These are phyloP conservation scores for Simplicillium sp. DNA, from an alignment of 2,329 filamentous ascomycete genomes.

Conservation along the genomic window DNA sequence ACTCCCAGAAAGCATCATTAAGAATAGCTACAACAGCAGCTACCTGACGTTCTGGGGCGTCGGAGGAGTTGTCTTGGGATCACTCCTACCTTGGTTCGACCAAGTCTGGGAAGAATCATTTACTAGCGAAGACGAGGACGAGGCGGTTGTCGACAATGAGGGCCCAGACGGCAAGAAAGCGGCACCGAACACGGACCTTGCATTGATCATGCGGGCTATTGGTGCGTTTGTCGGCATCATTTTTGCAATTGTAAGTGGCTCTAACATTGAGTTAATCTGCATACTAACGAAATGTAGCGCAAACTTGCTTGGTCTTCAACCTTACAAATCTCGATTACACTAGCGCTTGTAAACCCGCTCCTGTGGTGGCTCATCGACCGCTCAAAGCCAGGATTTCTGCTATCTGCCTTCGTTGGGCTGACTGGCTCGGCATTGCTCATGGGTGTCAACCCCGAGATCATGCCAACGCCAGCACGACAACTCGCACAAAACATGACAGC, in stretches of 20 bases:
- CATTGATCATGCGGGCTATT: slow-evolving; percentile 47
- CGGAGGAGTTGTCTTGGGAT: slow-evolving; percentile 68
- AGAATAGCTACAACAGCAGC: slow-evolving; percentile 40
- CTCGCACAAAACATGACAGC: slow-evolving; percentile 44
- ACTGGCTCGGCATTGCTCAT: background rate
- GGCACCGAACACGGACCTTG: slow-evolving; percentile 59
- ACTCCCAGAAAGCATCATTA: slow-evolving; percentile 31
- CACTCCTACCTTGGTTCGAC: slow-evolving; percentile 77
- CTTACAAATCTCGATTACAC: slow-evolving; percentile 81
- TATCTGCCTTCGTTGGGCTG: slow-evolving; percentile 42
- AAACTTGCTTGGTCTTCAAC: slow-evolving; percentile 90
- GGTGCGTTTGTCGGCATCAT: slow-evolving; percentile 53
- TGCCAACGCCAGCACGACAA: slow-evolving; percentile 5
- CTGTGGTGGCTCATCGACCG: slow-evolving; percentile 96
- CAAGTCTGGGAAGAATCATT: slow-evolving; percentile 55
- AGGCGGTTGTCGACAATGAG: slow-evolving; percentile 17
- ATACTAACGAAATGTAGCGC: slow-evolving; percentile 41
- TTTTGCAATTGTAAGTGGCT: slow-evolving; percentile 62
- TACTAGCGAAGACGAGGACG: slow-evolving; percentile 23
- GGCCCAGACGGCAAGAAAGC: slow-evolving; percentile 19
- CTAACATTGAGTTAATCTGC: too few relatives aligned
- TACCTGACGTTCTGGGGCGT: slow-evolving; percentile 78
- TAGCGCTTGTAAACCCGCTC: slow-evolving; percentile 84
- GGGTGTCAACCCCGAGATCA: background rate
- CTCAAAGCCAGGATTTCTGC: slow-evolving; percentile 71